Conservation (phyloP, 2,329 filamentous ascomycete species). For the Tolypocladium album region DNA sequence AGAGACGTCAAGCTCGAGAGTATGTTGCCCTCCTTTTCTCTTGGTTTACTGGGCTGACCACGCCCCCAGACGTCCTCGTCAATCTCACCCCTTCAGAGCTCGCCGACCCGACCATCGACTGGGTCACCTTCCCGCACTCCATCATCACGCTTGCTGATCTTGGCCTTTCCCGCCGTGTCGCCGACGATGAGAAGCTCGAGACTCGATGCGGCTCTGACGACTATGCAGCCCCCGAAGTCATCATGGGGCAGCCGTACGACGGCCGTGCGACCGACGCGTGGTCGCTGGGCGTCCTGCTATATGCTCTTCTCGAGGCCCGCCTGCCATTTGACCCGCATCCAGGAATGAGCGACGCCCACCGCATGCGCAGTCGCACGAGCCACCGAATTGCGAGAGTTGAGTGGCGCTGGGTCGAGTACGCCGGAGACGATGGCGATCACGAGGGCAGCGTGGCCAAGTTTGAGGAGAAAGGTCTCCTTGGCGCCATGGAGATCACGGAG, state of each 20-base stretch:
- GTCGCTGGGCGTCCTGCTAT: conserved; percentile 88
- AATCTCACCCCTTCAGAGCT: conserved; percentile 66
- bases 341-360: conserved; percentile 63
- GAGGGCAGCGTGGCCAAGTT: conserved; percentile 54
- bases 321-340: conserved; percentile 88
- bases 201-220: conserved; percentile 94
- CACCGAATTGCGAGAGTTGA: conserved; percentile 94
- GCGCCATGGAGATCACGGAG: conserved; percentile 74
- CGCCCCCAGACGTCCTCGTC: conserved; percentile 67
- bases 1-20: conserved; percentile 95
- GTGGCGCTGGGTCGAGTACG: conserved; percentile 88
- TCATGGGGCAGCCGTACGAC: conserved; percentile 91
- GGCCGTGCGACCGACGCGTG: conserved; percentile 87
- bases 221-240: conserved; percentile 91
- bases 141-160: conserved; percentile 86
- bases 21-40: conserved; percentile 32
- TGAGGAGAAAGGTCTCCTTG: conserved; percentile 54
- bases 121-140: conserved; percentile 66
- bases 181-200: conserved; percentile 78
- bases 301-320: conserved; percentile 85
- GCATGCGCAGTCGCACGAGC: conserved; percentile 70
- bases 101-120: conserved; percentile 51
- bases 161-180: conserved; percentile 76
- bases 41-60: conserved; percentile 1
- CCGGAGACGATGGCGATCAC: conserved; percentile 77